A percentile compares a stretch with the other conserved stretches of the same genome.
These are phyloP conservation scores for Fusarium mexicanum DNA, from an alignment of 2,329 filamentous ascomycete genomes.

Conservation along the genomic window DNA sequence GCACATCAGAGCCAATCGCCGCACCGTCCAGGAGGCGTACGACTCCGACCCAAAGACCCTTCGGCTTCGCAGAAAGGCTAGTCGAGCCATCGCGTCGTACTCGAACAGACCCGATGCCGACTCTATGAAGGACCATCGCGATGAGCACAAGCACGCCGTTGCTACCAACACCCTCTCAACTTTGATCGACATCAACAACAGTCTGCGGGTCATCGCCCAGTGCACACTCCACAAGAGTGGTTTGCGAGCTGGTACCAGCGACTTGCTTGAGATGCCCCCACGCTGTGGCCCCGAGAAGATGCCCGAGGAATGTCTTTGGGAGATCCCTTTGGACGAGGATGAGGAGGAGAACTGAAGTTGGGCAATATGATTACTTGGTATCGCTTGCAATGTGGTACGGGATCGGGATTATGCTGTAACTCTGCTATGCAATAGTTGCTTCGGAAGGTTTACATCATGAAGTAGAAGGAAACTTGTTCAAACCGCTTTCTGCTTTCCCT, in stretches of 20 bases:
- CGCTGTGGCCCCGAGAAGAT: not conserved
- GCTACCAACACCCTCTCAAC: not conserved
- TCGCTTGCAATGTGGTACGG: not conserved
- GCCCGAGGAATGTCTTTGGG: not conserved
- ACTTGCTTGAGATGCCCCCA: fast-evolving
- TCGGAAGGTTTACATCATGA: fast-evolving
- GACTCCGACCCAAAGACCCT: fast-evolving
- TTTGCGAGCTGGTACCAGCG: not conserved
- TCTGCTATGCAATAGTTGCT: not conserved
- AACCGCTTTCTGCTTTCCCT: not conserved
- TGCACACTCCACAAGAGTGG: fast-evolving
- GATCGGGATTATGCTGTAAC: too few relatives aligned
- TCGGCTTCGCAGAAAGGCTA: fast-evolving
- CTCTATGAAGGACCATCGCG: not conserved
- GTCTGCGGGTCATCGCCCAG: fast-evolving
- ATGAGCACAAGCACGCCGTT: not conserved
- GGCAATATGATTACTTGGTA: too few relatives aligned
- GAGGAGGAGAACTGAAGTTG: not conserved
- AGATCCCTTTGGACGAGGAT: not conserved
- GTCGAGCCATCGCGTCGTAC: fast-evolving
- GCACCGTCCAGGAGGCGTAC: fast-evolving
- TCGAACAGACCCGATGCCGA: fast-evolving
- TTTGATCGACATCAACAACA: not conserved
- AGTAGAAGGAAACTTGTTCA: fast-evolving
- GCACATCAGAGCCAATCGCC: fast-evolving